These are phyloP conservation scores for Geotrichum reessii DNA, from an alignment of 1,139 yeast species.

Conservation along the genomic window DNA sequence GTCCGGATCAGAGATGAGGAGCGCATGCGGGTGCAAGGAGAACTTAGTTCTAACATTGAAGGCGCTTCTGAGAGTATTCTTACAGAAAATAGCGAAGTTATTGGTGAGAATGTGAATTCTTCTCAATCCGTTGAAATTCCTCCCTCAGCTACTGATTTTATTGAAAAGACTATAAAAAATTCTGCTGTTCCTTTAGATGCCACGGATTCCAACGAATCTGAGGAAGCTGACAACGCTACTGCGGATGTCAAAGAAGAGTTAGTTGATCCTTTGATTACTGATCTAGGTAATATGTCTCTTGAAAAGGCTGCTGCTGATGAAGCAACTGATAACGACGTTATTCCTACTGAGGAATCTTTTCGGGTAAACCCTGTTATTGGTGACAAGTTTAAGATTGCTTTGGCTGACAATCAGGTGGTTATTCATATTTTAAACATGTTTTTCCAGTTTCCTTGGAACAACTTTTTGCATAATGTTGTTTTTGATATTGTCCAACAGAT, in stretches of 20 bases:
- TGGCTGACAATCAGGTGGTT: slow-evolving; percentile 76
- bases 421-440: slow-evolving; percentile 76
- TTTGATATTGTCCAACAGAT: slow-evolving; percentile 97
- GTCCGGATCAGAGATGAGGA: slow-evolving; percentile 71
- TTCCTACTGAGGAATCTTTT: slow-evolving; percentile 29
- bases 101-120: slow-evolving; percentile 18
- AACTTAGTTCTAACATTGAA: slow-evolving; percentile 25
- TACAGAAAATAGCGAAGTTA: slow-evolving; percentile 8
- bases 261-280: slow-evolving; percentile 2
- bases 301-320: slow-evolving; percentile 1
- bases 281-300: slow-evolving; percentile 1
- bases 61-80: slow-evolving; percentile 23
- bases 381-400: slow-evolving; percentile 77
- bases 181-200: neutral
- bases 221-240: slow-evolving; percentile 16
- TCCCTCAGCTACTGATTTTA: slow-evolving; percentile 10
- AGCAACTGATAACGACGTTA: neutral
- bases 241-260: slow-evolving; percentile 31
- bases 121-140: neutral
- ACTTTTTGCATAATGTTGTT: slow-evolving; percentile 92
- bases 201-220: slow-evolving; percentile 19
- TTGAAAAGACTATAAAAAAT: slow-evolving; percentile 1
- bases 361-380: slow-evolving; percentile 80
- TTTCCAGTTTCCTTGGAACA: slow-evolving; percentile 95
- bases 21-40: slow-evolving; percentile 45